Evolutionary conservation across 306 rosid species (phyloP), one percentile per base, ranked within the genome.

Genomic region (Trichosanthes truncata): DNA sequence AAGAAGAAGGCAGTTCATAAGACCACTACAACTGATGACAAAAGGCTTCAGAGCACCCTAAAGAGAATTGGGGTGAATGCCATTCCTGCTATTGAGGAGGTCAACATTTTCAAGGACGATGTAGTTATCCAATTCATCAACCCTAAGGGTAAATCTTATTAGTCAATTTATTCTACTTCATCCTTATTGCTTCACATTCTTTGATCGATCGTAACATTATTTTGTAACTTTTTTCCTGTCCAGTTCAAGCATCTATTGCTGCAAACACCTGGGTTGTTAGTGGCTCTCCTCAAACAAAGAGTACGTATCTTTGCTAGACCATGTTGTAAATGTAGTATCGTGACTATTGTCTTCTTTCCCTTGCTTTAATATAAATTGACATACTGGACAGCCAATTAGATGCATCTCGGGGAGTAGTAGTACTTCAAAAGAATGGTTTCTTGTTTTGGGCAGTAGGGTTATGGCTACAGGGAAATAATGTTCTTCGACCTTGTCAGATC

Each of bases 1-100:
- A 94, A 94, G 98, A 94, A 94, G 98, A 94, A 94, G 93, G 98
- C 98, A 3, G 97, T 94, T 67, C 98, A 94, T 86, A 94, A 94
- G 92, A 94, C 98, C 41, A 91, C 97, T 4, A 92, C 98, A 77
- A 94, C 97, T 9, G 98, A 94, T 72, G 98, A 94, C 81, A 92
- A 94, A 79, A 88, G 98, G 89, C 98, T 94, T 84, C 98, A 94
- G 92, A 92, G 97, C 82, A 94, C 98, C 79, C 88, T 94, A 46
- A 94, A 94, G 89, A 92, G 98, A 89, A 94, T 94, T 86, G 98
- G 98, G 69, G 98, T 94, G 79, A 94, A 94, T 81, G 96, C 91
- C n/a, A 94, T 94, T 82, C 98, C 98, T 7, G 96, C 96, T 57
- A 92, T 94, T 49, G 98, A 94, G 89, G 98, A 94, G 74, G 98